These are phyloP conservation scores for Pseudonitzschia multistriata DNA, from an alignment of 108 stramenopile species.

Conservation along the genomic window DNA sequence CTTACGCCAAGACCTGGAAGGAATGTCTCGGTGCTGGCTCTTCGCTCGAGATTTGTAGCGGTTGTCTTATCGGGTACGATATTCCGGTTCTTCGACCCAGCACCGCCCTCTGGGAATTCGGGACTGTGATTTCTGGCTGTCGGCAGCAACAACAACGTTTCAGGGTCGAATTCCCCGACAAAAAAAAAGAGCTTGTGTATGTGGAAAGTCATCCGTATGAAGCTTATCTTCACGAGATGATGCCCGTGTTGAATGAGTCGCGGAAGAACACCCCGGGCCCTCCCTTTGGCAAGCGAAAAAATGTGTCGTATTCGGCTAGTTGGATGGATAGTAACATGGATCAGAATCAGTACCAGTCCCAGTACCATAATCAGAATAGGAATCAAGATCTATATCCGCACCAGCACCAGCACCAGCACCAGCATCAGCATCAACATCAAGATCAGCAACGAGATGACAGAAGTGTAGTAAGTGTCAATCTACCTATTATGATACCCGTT, in stretches of 20 bases:
- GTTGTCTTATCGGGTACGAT: conserved; percentile 73
- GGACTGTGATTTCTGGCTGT: conserved; percentile 47
- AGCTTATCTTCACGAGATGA: conserved; percentile 14
- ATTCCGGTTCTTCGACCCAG: conserved; percentile 79
- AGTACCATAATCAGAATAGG: too few species aligned
- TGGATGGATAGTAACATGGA: too few species aligned
- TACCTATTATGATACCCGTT: too few species aligned
- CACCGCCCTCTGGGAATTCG: conserved; percentile 75
- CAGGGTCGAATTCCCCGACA: conserved; percentile 59
- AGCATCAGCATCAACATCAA: too few species aligned
- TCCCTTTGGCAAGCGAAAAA: too few species aligned
- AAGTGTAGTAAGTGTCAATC: too few species aligned
- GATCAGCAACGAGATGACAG: too few species aligned
- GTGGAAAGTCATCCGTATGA: conserved; percentile 31
- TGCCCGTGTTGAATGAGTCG: neutral
- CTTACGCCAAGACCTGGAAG: conserved; percentile 4
- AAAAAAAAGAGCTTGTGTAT: conserved; percentile 69
- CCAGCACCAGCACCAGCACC: too few species aligned
- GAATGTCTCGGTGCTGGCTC: neutral
- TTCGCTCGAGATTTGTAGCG: conserved; percentile 48
- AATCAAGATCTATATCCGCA: too few species aligned
- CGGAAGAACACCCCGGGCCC: too few species aligned
- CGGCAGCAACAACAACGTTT: conserved; percentile 30
- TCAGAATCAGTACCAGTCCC: too few species aligned
- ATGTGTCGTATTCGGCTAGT: too few species aligned